Percentiles rank a stretch among this genome's conserved stretches.
These are phyloP conservation scores for Metarhizium humberi DNA, from an alignment of 2,329 filamentous ascomycete species.

Conservation along the genomic window DNA sequence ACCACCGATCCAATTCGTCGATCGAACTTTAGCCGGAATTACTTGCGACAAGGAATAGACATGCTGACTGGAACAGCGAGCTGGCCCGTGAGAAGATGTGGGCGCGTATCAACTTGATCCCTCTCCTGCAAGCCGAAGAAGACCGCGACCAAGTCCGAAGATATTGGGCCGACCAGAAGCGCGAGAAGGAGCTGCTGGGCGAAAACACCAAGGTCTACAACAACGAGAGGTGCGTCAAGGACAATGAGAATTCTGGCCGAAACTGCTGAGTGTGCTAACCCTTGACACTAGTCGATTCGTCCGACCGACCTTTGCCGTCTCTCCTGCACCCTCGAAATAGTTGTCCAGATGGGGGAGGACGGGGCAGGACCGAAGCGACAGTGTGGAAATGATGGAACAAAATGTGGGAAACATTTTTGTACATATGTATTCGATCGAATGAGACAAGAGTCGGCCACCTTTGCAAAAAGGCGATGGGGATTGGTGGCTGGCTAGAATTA, in stretches of 20 bases:
- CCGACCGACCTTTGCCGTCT: slow-evolving; percentile 68
- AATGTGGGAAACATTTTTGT: background rate
- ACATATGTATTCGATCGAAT: background rate
- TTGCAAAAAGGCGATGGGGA: background rate
- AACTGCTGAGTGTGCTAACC: background rate
- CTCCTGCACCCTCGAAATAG: slow-evolving; percentile 57
- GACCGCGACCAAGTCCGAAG: slow-evolving; percentile 90
- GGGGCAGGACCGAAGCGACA: background rate
- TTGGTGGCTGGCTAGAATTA: background rate
- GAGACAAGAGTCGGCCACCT: background rate
- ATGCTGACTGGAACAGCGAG: slow-evolving; percentile 49
- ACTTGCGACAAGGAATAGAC: background rate
- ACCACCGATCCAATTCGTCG: background rate
- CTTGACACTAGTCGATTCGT: slow-evolving; percentile 51
- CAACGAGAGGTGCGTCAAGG: slow-evolving; percentile 62
- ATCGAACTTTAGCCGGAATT: background rate
- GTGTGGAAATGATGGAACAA: background rate
- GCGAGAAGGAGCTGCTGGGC: slow-evolving; percentile 86
- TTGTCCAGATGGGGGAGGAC: background rate
- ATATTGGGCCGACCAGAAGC: slow-evolving; percentile 74
- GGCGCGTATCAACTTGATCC: slow-evolving; percentile 90
- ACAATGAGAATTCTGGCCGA: background rate
- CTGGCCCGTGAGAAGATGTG: slow-evolving; percentile 96
- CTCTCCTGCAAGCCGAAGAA: slow-evolving; percentile 89
- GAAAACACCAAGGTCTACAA: slow-evolving; percentile 80